Evolutionary conservation across 495 filamentous ascomycete species (phyloP).

Genomic region (Penicillium ucsense): DNA sequence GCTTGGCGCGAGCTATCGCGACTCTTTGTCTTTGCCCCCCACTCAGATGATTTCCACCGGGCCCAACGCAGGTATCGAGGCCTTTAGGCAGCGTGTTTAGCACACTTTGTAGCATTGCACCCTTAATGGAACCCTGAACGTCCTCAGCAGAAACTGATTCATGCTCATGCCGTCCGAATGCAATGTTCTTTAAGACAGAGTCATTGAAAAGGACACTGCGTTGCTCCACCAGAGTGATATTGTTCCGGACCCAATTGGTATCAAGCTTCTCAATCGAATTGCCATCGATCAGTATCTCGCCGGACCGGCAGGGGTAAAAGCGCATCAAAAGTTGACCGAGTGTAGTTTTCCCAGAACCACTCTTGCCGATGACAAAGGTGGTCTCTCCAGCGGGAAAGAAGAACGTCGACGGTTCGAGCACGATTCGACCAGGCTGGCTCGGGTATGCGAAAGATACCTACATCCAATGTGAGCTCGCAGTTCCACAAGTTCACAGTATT

Average conservation of each 20-base stretch:
- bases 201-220: conserved; percentile 76
- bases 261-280: conserved; percentile 52
- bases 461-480: neutral
- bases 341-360: conserved; percentile 92
- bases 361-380: conserved; percentile 76
- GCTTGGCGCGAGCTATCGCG: conserved; percentile 65
- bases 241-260: conserved; percentile 63
- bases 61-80: conserved; percentile 62
- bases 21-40: conserved; percentile 78
- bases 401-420: conserved; percentile 51
- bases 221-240: conserved; percentile 79
- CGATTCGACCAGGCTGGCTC: conserved; percentile 51
- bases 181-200: conserved; percentile 69
- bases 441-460: conserved; percentile 78
- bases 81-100: conserved; percentile 64
- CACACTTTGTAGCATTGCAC: conserved; percentile 63
- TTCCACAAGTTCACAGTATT: neutral
- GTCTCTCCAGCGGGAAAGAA: conserved; percentile 63
- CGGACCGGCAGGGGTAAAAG: conserved; percentile 60
- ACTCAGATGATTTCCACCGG: conserved; percentile 61
- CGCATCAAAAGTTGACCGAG: conserved; percentile 68
- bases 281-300: conserved; percentile 63
- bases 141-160: conserved; percentile 40
- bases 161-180: conserved; percentile 53
- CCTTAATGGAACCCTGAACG: conserved; percentile 43